phyloP scores from a whole-genome alignment of 1,139 yeast species.

The Arxiozyma telluris region DNA sequence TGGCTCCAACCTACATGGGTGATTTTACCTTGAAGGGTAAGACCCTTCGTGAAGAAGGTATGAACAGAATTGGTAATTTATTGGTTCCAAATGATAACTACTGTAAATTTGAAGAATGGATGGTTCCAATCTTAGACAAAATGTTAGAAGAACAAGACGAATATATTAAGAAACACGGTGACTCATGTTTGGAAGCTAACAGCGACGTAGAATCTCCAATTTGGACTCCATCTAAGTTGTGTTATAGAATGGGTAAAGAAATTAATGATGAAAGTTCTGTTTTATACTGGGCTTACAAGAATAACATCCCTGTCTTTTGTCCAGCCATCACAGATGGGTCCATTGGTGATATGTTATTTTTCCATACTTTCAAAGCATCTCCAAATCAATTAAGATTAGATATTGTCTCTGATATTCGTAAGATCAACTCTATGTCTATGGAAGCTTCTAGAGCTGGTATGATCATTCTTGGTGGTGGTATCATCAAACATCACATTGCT shows the following conservation, averaged over 20 bases:
- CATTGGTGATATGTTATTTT: conserved; percentile 95
- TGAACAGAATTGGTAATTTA: conserved; percentile 94
- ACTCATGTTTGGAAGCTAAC: conserved; percentile 44
- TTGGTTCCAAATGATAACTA: conserved; percentile 96
- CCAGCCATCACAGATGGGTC: conserved; percentile 98
- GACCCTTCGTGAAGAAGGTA: conserved; percentile 81
- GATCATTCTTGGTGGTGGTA: conserved; percentile 94
- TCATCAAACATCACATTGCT: conserved; percentile 92
- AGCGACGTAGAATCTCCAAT: conserved; percentile 42
- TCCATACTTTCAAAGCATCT: conserved; percentile 92
- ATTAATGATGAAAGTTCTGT: conserved; percentile 92
- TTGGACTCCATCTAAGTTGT: conserved; percentile 92
- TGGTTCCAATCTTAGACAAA: conserved; percentile 80
- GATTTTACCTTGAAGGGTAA: conserved; percentile 78
- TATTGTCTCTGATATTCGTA: conserved; percentile 87
- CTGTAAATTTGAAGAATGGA: conserved; percentile 97
- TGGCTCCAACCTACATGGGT: conserved; percentile 93
- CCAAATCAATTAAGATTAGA: conserved; percentile 85
- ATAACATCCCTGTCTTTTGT: conserved; percentile 89
- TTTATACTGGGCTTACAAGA: conserved; percentile 95
- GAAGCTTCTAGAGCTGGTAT: conserved; percentile 93
- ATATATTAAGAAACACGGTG: conserved; percentile 43
- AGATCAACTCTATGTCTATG: conserved; percentile 87
- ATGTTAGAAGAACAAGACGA: conserved; percentile 85
- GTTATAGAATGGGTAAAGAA: conserved; percentile 89